Evolutionary conservation across 2,329 filamentous ascomycete genomes (phyloP).

Genomic region (Paraphoma chrysanthemicola): DNA sequence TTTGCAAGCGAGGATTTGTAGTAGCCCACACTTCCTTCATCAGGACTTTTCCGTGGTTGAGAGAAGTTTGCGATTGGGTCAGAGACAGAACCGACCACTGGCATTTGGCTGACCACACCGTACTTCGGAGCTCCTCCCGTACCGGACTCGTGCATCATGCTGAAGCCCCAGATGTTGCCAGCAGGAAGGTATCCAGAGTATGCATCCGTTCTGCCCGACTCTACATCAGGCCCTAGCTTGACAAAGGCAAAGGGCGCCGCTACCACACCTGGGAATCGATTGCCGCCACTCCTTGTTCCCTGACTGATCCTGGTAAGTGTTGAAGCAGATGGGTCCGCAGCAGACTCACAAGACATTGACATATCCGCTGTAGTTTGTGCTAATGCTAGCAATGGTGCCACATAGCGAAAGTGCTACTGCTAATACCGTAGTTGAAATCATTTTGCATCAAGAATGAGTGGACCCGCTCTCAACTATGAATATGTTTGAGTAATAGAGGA

Average conservation of each 20-base stretch:
- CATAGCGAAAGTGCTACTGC: not conserved
- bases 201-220: constrained; percentile 37
- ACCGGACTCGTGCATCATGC: constrained; percentile 45
- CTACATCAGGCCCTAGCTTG: constrained; percentile 46
- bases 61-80: constrained; percentile 65
- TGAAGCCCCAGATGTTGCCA: constrained; percentile 44
- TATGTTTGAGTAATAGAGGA: not conserved
- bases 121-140: constrained; percentile 46
- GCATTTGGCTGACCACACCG: constrained; percentile 47
- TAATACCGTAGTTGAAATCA: not conserved
- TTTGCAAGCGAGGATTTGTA: constrained; percentile 64
- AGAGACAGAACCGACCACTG: constrained; percentile 31
- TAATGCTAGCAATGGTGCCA: not conserved
- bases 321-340: not conserved
- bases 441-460: not conserved
- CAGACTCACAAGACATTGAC: constrained; percentile 46
- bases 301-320: constrained; percentile 8
- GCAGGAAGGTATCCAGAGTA: constrained; percentile 44
- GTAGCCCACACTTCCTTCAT: constrained; percentile 66
- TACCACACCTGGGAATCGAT: constrained; percentile 46
- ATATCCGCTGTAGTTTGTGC: constrained; percentile 36
- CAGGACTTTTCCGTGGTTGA: constrained; percentile 57
- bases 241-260: constrained; percentile 47
- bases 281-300: constrained; percentile 40
- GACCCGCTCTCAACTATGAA: too few species aligned